Evolutionary conservation across 2,329 filamentous ascomycete species (phyloP), one percentile per base, ranked within the genome.

Genomic region (Parafenestella ontariensis): DNA sequence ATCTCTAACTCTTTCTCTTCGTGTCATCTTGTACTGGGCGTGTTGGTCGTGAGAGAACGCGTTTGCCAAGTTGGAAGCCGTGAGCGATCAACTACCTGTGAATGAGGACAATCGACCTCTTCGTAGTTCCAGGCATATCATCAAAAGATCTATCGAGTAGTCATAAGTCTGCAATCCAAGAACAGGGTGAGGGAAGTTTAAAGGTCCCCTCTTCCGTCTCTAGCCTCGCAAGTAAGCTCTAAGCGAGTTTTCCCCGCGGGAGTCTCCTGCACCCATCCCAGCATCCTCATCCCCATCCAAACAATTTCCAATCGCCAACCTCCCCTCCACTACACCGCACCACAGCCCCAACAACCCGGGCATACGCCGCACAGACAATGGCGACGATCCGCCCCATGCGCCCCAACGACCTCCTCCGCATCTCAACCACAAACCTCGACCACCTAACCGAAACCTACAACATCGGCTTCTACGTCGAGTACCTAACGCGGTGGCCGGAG

Each of bases 381-480:
- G 89, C 89, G 50, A 90, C 89, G 49, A 90, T 98, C 71, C 89
- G 93, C 47, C 87, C 90, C 65, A 96, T 98, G 73, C 64, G 61
- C 18, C 61, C 64, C 8, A 56, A 61, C 5, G 95, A 99, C 76
- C 83, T 98, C 58, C 87, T 96, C 78, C 89, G 88, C 64, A 89
- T 98, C 77, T 96, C 96, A 65, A 88, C 92, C 62, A 96, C 93
- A 78, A 99, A 99, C 74, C 88, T 99, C 58, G 95, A 99, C 73
- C 91, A 91, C 36, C 83, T 97, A 58, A 98, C 95, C n/a, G 95
- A 99, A 80, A 98, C 96, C 52, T 99, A 98, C 80, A 92, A 96
- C 75, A 85, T 96, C 62, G 86, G 87, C 59, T 99, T 98, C 81
- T 99, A 99, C 80, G 86, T 97, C 55, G 91, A 96, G 70, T 99